Base-by-base conservation (phyloP, 176 grass and related monocot species). In the Oryza punctata region DNA sequence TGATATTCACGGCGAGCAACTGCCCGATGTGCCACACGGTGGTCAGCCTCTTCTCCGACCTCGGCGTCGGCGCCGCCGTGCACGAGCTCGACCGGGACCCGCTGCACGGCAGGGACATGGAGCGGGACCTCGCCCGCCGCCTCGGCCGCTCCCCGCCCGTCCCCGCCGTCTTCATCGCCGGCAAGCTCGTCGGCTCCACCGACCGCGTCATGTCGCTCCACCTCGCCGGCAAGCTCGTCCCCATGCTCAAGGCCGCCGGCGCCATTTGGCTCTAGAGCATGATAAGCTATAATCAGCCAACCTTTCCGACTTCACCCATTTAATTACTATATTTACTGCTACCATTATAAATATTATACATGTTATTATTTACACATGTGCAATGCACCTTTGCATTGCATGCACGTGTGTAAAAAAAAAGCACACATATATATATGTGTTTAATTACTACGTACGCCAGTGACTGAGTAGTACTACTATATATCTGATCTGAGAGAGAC, bases 1-100 rank as follows among this genome's bases (percentile, higher is more conserved):
- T 91, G 65, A 83, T 91, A 52, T 91, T 94, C 79, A 91, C 78
- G 54, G 7, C 11, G 29, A 86, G 88, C 65, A 75, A 73, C 78
- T 86, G 88, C 86, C 68, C 74, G 16, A 91, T 91, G 88, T 86
- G 91, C 88, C 82, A 91, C 88, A 84, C 88, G 12, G 82, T 94
- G 71, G 59, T 43, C 15, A 94, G 78, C 69, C 91, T 94, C 82
- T 81, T 94, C 75, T 73, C 77, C 2, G 88, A 86, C 50, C 88
- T 94, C 15, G 83, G 75, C 50, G 88, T 86, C 63, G 26, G 76
- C 70, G 70, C 91, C 13, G 82, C 79, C 1, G 82, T 90, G 63
- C 83, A 94, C 67, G 91, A 94, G 85, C 88, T 94, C 10, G 85
- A 94, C 82, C 84, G 80, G 57, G 91, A 94, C 43, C 83, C 88